These are phyloP conservation scores for Nannochloropsis salina DNA, from an alignment of 108 stramenopile genomes.

Conservation along the genomic window DNA sequence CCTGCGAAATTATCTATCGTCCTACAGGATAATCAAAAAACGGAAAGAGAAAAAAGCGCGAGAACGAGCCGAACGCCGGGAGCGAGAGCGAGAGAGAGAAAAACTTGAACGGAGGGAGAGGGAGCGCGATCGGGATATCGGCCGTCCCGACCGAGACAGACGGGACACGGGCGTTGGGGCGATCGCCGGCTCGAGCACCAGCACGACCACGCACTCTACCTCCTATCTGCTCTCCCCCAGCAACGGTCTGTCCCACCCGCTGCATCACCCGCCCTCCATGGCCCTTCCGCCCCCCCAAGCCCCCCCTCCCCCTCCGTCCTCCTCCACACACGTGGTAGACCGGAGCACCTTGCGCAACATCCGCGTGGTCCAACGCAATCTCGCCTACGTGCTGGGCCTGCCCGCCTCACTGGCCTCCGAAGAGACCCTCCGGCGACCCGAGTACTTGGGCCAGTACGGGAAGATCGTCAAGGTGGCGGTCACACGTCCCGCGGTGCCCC, in stretches of 20 bases:
- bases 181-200: too few species aligned
- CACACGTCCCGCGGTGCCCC: conserved; percentile 30
- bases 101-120: conserved; percentile 20
- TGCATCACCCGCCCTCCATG: neutral
- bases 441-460: conserved; percentile 96
- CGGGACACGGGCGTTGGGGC: too few species aligned
- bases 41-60: conserved; percentile 6
- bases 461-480: conserved; percentile 68
- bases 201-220: neutral
- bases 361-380: conserved; percentile 91
- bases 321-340: conserved; percentile 49
- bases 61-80: neutral
- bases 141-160: too few species aligned
- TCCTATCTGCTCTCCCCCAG: neutral
- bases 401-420: conserved; percentile 73
- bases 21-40: conserved; percentile 56
- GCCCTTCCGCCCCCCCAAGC: neutral
- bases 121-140: too few species aligned
- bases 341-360: conserved; percentile 83
- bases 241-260: neutral
- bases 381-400: conserved; percentile 90
- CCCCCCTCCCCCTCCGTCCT: neutral
- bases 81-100: conserved; percentile 59
- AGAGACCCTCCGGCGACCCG: conserved; percentile 74
- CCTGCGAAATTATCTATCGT: neutral